A percentile compares a stretch with the other conserved stretches of the same genome.
Conservation (phyloP, 768 basidiomycete genomes). For the Tephrocybe sp. region DNA sequence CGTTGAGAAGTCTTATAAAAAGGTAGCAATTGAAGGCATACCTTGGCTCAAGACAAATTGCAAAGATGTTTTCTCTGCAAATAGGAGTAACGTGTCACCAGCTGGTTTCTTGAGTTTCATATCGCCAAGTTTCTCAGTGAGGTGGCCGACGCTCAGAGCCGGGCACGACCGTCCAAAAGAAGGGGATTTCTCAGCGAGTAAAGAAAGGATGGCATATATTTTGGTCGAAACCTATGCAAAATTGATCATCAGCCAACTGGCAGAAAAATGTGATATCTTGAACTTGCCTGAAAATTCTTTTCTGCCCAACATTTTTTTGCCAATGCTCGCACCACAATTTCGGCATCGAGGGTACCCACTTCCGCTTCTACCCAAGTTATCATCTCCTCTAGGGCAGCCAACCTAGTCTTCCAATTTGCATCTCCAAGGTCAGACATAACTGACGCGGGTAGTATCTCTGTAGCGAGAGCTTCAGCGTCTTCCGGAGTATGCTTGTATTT, state of each 20-base stretch:
- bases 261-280: not conserved
- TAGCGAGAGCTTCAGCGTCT: slow-evolving; percentile 83
- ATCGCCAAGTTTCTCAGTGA: slow-evolving; percentile 95
- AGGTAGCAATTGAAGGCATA: slow-evolving; percentile 24
- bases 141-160: slow-evolving; percentile 77
- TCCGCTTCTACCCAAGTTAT: slow-evolving; percentile 75
- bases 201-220: slow-evolving; percentile 73
- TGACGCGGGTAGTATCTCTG: slow-evolving; percentile 68
- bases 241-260: slow-evolving; percentile 3
- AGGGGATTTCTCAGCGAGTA: slow-evolving; percentile 77
- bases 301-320: slow-evolving; percentile 97
- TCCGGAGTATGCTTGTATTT: slow-evolving; percentile 92
- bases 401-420: slow-evolving; percentile 88
- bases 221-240: slow-evolving; percentile 84
- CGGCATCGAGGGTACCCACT: slow-evolving; percentile 72
- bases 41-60: slow-evolving; percentile 95
- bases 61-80: slow-evolving; percentile 90
- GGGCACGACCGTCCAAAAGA: slow-evolving; percentile 84
- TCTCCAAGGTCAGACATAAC: slow-evolving; percentile 78
- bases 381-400: slow-evolving; percentile 88
- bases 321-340: slow-evolving; percentile 84
- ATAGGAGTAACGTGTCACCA: slow-evolving; percentile 78
- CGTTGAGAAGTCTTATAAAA: slow-evolving; percentile 1
- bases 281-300: slow-evolving; percentile 92
- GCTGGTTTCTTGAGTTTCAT: slow-evolving; percentile 96